Base-by-base conservation (phyloP, 768 basidiomycete genomes). In the Podaxis sp. region DNA sequence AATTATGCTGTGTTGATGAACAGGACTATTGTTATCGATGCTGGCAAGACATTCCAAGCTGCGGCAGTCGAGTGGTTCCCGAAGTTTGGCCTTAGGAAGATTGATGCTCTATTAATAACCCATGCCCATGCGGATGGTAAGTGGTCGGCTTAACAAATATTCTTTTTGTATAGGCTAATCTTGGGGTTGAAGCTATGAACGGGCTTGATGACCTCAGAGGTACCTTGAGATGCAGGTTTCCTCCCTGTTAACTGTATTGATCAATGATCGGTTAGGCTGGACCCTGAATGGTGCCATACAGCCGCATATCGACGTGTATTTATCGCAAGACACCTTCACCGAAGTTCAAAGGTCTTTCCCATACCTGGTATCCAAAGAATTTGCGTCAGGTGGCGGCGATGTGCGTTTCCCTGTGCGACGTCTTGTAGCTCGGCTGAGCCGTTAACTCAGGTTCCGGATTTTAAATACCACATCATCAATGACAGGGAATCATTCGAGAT, bases 181-280 rank as follows among this genome's bases (percentile, higher is more conserved):
- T 12, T 59, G 24, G 51, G 53, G 51, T 15, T 55, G 43, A 63
- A 80, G 94, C 94, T 5, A 92, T 94, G 78, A 93, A 94, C 68
- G 94, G 94, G 2, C 74, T 96, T 61, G 94, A 96, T 74, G 94
- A 96, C 73, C 77, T 96, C 40, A 81, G 94, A 79, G 89, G 91
- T 88, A 64, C 60, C 78, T 57, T 50, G 33, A 5, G 53, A 8
- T 54, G 13, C 19, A 25, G 40, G 7, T 61, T 59, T 43, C 19
- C n/a, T 38, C 38, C 64, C 11, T 11, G 36, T 38, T n/a, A 33
- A 13, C 57, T 38, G 57, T 43, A 46, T 51, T 59, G 59, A 62
- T 56, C 50, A 55, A 54, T 19, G 15, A 64, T 33, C 8, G 65
- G 27, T 27, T 66, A 91, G 91, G 82, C 56, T 94, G 92, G 92